Percentiles rank a stretch among this genome's conserved stretches.
phyloP scores from a whole-genome alignment of 2,329 filamentous ascomycete genomes.

The Colletotrichum sp. region DNA sequence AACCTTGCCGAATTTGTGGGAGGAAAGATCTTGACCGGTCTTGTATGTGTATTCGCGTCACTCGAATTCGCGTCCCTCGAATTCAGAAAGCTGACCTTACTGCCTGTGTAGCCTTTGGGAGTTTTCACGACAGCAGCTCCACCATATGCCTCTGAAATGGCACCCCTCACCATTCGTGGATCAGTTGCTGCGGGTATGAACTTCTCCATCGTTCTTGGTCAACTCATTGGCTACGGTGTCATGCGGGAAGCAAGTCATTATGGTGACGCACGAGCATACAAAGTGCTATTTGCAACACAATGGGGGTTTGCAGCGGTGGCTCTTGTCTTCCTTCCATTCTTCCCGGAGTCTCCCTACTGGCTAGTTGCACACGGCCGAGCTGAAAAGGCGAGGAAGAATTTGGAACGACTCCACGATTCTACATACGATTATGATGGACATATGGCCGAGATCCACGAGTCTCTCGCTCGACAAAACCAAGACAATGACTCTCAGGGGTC shows the following conservation, averaged over 20 bases:
- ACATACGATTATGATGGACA: background rate
- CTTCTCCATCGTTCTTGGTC: constrained; percentile 20
- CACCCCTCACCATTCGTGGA: constrained; percentile 28
- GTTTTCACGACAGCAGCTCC: constrained; percentile 24
- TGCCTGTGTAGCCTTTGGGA: background rate
- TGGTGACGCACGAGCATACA: constrained; percentile 26
- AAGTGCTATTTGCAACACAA: constrained; percentile 34
- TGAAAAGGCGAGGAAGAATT: background rate
- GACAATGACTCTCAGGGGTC: background rate
- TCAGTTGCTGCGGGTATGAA: constrained; percentile 27
- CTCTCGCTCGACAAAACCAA: background rate
- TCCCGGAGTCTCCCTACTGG: background rate
- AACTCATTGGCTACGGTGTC: constrained; percentile 21
- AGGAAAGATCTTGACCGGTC: background rate
- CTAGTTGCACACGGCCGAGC: background rate
- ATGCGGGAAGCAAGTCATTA: constrained; percentile 29
- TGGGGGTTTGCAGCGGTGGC: constrained; percentile 23
- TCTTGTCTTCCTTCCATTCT: background rate
- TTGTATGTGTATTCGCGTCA: background rate
- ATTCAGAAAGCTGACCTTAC: background rate
- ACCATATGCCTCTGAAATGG: constrained; percentile 27
- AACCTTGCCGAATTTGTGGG: background rate
- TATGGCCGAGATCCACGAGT: background rate
- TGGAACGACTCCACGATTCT: background rate
- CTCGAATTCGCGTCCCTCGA: background rate